Evolutionary conservation across 2,329 filamentous ascomycete genomes (phyloP).

Genomic region (Tolypocladium ovalisporum): DNA sequence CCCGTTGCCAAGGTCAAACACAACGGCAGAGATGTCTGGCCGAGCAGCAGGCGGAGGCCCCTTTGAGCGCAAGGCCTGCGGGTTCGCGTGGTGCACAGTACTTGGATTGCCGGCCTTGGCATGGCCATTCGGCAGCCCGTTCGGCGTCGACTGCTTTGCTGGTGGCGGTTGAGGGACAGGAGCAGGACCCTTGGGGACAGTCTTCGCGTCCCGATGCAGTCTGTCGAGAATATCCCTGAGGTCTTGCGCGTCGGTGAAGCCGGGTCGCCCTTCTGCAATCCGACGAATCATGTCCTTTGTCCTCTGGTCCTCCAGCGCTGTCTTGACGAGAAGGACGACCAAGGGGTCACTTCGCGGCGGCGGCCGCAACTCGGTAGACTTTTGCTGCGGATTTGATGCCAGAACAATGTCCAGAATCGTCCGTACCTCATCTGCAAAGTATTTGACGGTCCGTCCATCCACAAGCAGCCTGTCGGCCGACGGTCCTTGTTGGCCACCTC

Average conservation of each 20-base stretch:
- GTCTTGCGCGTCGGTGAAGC: conserved; percentile 41
- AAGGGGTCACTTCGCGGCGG: conserved; percentile 44
- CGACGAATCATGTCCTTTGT: conserved; percentile 40
- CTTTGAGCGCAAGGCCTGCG: conserved; percentile 49
- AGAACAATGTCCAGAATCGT: conserved; percentile 48
- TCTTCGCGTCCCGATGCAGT: conserved; percentile 31
- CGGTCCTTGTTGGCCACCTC: conserved; percentile 37
- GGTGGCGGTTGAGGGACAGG: conserved; percentile 14
- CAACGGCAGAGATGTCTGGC: conserved; percentile 53
- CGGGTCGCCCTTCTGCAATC: conserved; percentile 39
- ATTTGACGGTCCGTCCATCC: conserved; percentile 45
- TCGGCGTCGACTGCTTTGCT: conserved; percentile 19
- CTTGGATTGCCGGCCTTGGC: conserved; percentile 8
- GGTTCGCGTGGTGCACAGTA: conserved; percentile 18
- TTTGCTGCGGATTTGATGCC: conserved; percentile 47
- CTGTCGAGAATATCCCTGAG: conserved; percentile 41
- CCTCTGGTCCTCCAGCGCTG: conserved; percentile 40
- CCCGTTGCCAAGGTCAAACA: conserved; percentile 61
- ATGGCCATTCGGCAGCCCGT: conserved; percentile 21
- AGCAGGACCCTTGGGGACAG: conserved; percentile 16
- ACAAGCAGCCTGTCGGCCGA: conserved; percentile 44
- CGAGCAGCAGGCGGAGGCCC: conserved; percentile 42
- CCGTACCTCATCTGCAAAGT: conserved; percentile 47
- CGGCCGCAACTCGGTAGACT: conserved; percentile 38
- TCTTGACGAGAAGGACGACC: conserved; percentile 45